These are phyloP conservation scores for Linnemannia exigua DNA, from an alignment of 192 early-diverging fungal species.

Conservation along the genomic window DNA sequence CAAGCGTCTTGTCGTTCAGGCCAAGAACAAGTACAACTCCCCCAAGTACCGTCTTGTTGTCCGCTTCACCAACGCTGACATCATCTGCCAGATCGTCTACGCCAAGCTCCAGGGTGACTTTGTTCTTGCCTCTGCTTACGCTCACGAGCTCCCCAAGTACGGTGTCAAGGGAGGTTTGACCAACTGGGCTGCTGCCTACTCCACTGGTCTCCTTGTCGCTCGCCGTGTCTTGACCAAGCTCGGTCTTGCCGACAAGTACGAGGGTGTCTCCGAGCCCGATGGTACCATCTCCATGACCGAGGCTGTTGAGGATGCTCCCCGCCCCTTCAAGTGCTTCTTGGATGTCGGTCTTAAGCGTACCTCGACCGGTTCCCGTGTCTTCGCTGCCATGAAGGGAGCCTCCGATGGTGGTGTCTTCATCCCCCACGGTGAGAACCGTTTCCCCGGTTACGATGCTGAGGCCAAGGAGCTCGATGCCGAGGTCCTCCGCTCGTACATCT, in stretches of 20 bases:
- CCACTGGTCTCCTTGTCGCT: conserved; percentile 97
- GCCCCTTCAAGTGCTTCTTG: conserved; percentile 98
- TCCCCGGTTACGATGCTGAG: conserved; percentile 95
- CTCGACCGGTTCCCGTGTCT: conserved; percentile 97
- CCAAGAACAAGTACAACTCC: conserved; percentile 99
- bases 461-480: conserved; percentile 93
- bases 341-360: conserved; percentile 98
- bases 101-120: conserved; percentile 98
- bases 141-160: conserved; percentile 97
- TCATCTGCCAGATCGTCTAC: conserved; percentile 97
- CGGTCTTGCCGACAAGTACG: conserved; percentile 95
- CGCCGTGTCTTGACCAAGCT: conserved; percentile 97
- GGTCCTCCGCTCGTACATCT: conserved; percentile 96
- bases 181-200: conserved; percentile 99
- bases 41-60: conserved; percentile 99
- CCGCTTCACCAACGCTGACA: conserved; percentile 98
- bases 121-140: conserved; percentile 94
- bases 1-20: conserved; percentile 98
- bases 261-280: conserved; percentile 93
- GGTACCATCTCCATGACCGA: conserved; percentile 92
- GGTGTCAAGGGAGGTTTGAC: conserved; percentile 99
- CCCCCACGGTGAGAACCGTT: conserved; percentile 96
- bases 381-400: conserved; percentile 98
- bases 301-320: conserved; percentile 90
- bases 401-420: conserved; percentile 98